phyloP scores from a whole-genome alignment of 768 basidiomycete genomes.

The Amanita rubescens region DNA sequence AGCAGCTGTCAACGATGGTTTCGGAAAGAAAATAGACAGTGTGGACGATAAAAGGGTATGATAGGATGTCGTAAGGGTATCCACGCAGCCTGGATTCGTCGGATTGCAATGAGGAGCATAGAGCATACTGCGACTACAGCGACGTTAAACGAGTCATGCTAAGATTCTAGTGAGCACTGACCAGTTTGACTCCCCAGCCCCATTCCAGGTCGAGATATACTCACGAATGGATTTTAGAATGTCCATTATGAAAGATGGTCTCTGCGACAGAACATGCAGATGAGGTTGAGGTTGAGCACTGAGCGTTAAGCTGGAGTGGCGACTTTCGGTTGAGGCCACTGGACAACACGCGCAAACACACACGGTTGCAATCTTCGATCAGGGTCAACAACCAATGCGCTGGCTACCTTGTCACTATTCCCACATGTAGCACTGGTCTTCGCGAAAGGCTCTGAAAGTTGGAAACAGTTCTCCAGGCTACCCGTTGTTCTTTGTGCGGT shows the following conservation, averaged over 20 bases:
- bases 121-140: conserved; percentile 52
- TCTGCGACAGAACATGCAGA: conserved; percentile 6
- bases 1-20: conserved; percentile 37
- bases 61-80: conserved; percentile 59
- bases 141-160: conserved; percentile 13
- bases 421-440: too few species aligned
- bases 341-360: background rate
- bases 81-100: conserved; percentile 42
- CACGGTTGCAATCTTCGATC: background rate
- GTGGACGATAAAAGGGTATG: conserved; percentile 58
- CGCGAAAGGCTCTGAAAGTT: too few species aligned
- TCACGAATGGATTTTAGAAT: conserved; percentile 45
- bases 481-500: too few species aligned
- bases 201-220: conserved; percentile 47
- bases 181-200: conserved; percentile 59
- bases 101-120: conserved; percentile 53
- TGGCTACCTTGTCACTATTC: too few species aligned
- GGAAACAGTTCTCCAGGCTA: too few species aligned
- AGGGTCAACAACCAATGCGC: too few species aligned
- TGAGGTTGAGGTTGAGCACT: conserved; percentile 2
- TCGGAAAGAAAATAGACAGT: conserved; percentile 48
- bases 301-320: background rate
- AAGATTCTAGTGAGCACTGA: conserved; percentile 23
- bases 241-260: conserved; percentile 38
- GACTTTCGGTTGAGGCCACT: conserved; percentile 6